Evolutionary conservation across 139 green algal genomes (phyloP).

Genomic region (Trebouxia sp.): DNA sequence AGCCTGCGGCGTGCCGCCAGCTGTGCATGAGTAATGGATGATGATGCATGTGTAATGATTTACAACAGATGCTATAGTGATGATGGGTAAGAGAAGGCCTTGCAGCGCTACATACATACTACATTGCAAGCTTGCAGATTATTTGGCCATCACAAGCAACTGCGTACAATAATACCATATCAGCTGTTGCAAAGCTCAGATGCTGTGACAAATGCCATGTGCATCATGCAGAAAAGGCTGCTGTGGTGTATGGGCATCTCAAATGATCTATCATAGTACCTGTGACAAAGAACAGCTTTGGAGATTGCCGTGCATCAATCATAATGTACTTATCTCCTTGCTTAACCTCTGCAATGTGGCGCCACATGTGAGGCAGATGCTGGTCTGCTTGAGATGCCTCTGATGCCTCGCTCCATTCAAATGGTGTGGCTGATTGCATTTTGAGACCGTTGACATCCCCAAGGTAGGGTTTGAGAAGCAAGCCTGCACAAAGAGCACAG

Average conservation of each 20-base stretch:
- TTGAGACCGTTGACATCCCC: neutral
- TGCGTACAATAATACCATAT: neutral
- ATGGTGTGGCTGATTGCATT: neutral
- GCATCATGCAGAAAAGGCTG: neutral
- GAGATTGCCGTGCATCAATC: neutral
- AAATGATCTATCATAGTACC: no score
- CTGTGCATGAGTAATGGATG: no score
- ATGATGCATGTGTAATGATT: no score
- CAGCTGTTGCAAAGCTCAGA: neutral
- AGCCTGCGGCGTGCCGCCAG: no score
- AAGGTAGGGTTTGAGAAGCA: slow-evolving; percentile 2
- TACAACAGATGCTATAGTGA: no score
- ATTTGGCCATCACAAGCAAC: neutral
- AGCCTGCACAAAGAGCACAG: neutral
- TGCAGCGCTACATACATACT: neutral
- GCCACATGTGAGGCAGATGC: neutral
- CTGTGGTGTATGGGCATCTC: no score
- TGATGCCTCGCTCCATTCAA: slow-evolving; percentile 14
- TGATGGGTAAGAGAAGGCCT: no score
- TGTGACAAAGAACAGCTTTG: neutral
- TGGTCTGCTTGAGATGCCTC: neutral
- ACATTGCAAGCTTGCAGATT: neutral
- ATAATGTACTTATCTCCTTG: neutral
- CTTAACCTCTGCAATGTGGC: neutral
- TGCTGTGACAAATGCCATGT: neutral